Base-by-base conservation (phyloP, 805 yeast genomes). In the Starmerella bacillaris region DNA sequence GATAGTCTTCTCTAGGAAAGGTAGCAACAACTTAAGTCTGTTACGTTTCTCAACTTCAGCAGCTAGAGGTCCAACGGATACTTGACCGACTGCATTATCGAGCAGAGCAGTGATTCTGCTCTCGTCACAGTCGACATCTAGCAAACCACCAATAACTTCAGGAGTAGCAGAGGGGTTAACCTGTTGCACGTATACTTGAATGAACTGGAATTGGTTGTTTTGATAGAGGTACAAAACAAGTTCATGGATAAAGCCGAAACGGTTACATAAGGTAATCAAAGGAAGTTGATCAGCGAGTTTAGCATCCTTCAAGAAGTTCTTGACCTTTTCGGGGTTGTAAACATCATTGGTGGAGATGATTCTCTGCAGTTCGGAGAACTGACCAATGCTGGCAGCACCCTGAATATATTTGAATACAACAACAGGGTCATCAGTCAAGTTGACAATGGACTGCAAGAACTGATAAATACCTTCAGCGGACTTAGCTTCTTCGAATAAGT, bases 61-160 rank as follows among this genome's bases (percentile, higher is more conserved):
- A 33, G 92, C 93, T 49, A 89, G 70, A 48, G 77, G 83, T 47
- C 68, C 77, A 46, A 89, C 70, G 43, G 98, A 95, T 38, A 89
- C 94, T 59, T 86, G 86, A 37, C 96, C 96, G 37, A 83, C 62
- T 5, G 86, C 96, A 18, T 92, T 74, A 52, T 67, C 68, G 48
- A 89, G 67, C 51, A 89, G 64, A 36, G 70, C 67, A 62, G 80
- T 77, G 55, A 89, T 82, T 48, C 82, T 76, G 38, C 61, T 58
- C 58, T 89, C 98, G 48, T 89, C 96, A 61, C 95, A 84, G 58
- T 89, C 99, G 47, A 89, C 96, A 56, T 89, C 99, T 46, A 89
- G 65, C 51, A 89, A 67, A 31, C 92, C 96, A 42, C 94, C 98
- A 51, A 89, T 70, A 43, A 89, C 99, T 58, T 84, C 92, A 5